Evolutionary conservation across 768 basidiomycete genomes (phyloP), one percentile per base, ranked within the genome.

Genomic region (Psilocybe sp.): DNA sequence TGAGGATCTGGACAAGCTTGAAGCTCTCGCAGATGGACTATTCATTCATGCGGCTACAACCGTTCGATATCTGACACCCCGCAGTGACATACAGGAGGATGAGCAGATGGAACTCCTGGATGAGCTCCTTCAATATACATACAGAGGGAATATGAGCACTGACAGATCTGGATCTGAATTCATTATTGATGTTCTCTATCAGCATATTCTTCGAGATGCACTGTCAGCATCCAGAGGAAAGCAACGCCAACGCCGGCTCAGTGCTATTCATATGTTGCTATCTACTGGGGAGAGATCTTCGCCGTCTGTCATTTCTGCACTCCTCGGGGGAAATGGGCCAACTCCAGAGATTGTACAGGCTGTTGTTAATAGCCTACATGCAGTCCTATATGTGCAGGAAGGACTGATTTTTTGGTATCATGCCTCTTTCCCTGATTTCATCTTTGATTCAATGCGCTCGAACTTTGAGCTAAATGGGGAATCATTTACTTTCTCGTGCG

Each of bases 41-140:
- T 67, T 67, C 54, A 64, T 67, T 38, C 63, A 60, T 43, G 64
- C 65, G 19, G 58, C 64, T 14, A 67, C 64, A 1, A 52, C 54
- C 7, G 62, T 61, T 36, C 57, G 49, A 28, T 57, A 56, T 16
- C 40, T 62, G 46, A 49, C 36, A 14, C 44, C 38, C 15, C 15
- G 44, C 15, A 40, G n/a, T 38, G 37, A 1, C 38, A 36, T 40
- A 18, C 23, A 18, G 32, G 1, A 6, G 19, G 19, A 38, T 38
- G 37, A 38, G 12, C 37, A 38, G 23, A 28, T 28, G 23, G 23
- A 28, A 7, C 23, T 28, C 7, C 7, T 28, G 23, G 23, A 28
- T 7, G 23, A 28, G 23, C 23, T 28, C 23, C 23, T 28, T 28
- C 23, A 28, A 28, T 28, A 28, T 7, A 7, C 23, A 3, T 7